Conservation (phyloP, 2,329 filamentous ascomycete species). For the Curvularia hawaiiensis region DNA sequence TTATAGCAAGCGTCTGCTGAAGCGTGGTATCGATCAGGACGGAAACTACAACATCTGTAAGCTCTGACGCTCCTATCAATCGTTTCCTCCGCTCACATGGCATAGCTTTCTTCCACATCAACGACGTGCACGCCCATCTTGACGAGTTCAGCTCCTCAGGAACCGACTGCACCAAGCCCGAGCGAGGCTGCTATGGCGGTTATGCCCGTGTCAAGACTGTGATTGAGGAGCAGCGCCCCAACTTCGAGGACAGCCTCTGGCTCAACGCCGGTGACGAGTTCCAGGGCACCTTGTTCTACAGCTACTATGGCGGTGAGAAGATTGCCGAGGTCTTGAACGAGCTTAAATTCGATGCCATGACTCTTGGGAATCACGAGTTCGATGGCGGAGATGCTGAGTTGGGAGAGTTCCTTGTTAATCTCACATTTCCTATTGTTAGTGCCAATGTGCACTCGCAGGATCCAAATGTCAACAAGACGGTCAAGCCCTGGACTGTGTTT, state of each 20-base stretch:
- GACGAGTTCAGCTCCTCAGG: conserved; percentile 67
- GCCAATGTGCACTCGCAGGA: conserved; percentile 68
- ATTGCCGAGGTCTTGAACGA: conserved; percentile 70
- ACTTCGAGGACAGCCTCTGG: conserved; percentile 65
- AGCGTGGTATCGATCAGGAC: conserved; percentile 40
- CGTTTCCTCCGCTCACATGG: conserved; percentile 3
- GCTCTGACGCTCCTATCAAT: not conserved
- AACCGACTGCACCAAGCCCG: conserved; percentile 63
- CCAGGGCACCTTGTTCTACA: conserved; percentile 71
- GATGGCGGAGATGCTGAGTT: conserved; percentile 68
- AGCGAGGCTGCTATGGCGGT: conserved; percentile 66
- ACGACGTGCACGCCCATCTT: conserved; percentile 71
- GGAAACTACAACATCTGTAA: conserved; percentile 46
- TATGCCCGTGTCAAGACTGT: conserved; percentile 68
- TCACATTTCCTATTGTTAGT: conserved; percentile 68
- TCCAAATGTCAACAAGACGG: conserved; percentile 63
- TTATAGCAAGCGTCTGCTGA: conserved; percentile 36
- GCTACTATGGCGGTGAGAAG: conserved; percentile 70
- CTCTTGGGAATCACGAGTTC: conserved; percentile 57
- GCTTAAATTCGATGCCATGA: conserved; percentile 71
- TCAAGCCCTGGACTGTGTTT: conserved; percentile 70
- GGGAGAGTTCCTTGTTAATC: conserved; percentile 64
- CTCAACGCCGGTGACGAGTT: conserved; percentile 73
- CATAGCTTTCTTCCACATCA: conserved; percentile 69
- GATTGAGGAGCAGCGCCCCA: conserved; percentile 61